Percentiles rank a stretch among this genome's conserved stretches.
Conservation (phyloP, 495 filamentous ascomycete species). For the Penicillium argentinense region DNA sequence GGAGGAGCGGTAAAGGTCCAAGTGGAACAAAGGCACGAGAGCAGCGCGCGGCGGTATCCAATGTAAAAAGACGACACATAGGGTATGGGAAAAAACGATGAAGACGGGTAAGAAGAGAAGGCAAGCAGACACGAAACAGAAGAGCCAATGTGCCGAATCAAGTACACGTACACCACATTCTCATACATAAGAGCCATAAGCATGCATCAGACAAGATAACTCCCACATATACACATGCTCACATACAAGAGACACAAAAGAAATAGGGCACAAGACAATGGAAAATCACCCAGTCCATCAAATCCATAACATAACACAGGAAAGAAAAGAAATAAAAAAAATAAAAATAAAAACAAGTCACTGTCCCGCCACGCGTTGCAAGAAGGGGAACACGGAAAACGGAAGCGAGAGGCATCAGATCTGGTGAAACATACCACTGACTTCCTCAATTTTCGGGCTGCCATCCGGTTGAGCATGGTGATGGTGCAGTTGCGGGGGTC, state of each 20-base stretch:
- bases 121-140: conserved; percentile 32
- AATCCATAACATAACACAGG: not conserved
- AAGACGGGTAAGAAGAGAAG: conserved; percentile 31
- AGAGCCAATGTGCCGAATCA: not conserved
- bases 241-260: not conserved
- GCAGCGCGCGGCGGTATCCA: conserved; percentile 22
- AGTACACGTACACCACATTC: conserved; percentile 12
- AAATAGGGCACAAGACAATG: not conserved
- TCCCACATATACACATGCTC: conserved; percentile 24
- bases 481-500: conserved; percentile 67
- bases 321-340: conserved; percentile 3
- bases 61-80: conserved; percentile 22
- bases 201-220: conserved; percentile 10
- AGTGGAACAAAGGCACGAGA: conserved; percentile 18
- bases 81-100: conserved; percentile 29
- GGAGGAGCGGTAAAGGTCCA: conserved; percentile 16
- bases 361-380: conserved; percentile 16
- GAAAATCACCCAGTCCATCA: conserved; percentile 9
- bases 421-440: conserved; percentile 92
- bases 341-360: conserved; percentile 13
- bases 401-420: conserved; percentile 46
- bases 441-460: conserved; percentile 75
- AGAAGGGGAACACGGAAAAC: conserved; percentile 19
- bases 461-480: conserved; percentile 79
- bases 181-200: conserved; percentile 13